phyloP scores from a whole-genome alignment of 768 basidiomycete species.

The Coprinellus micaceus region DNA sequence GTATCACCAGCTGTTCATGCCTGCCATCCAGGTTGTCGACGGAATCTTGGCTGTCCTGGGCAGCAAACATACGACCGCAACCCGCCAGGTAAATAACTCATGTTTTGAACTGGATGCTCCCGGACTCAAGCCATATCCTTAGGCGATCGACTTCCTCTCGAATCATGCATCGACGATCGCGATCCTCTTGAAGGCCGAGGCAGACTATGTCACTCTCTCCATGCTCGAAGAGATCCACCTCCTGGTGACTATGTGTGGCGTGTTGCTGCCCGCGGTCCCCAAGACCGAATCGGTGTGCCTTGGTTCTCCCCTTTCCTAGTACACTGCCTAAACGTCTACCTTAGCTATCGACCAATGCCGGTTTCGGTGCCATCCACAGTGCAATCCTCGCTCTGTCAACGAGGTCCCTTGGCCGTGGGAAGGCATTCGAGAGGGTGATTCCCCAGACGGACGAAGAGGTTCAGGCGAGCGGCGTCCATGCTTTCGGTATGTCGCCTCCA shows the following conservation, averaged over 20 bases:
- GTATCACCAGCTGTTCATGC: conserved; percentile 89
- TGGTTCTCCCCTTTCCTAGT: neutral
- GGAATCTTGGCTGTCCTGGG: conserved; percentile 78
- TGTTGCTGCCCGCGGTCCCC: conserved; percentile 66
- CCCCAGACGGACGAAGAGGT: conserved; percentile 69
- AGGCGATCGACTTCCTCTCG: conserved; percentile 80
- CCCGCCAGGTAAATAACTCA: conserved; percentile 56
- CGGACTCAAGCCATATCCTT: neutral
- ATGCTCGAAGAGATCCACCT: conserved; percentile 79
- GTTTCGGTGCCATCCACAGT: conserved; percentile 83
- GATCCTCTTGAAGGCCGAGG: conserved; percentile 75
- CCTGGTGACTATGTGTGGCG: conserved; percentile 66
- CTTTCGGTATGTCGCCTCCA: conserved; percentile 44
- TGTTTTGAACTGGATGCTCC: neutral
- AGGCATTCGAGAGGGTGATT: conserved; percentile 52
- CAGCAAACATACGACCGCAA: conserved; percentile 58
- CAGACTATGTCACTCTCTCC: conserved; percentile 55
- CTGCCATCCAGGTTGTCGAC: conserved; percentile 77
- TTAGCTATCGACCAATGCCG: conserved; percentile 60
- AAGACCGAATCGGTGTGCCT: conserved; percentile 74
- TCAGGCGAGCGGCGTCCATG: conserved; percentile 47
- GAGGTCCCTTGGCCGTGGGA: conserved; percentile 57
- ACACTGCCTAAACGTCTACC: neutral
- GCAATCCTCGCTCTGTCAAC: conserved; percentile 75
- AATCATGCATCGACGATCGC: conserved; percentile 82